A percentile compares a stretch with the other conserved stretches of the same genome.
These are phyloP conservation scores for Echinosophora koreensis DNA, from an alignment of 306 rosid genomes.

Conservation along the genomic window DNA sequence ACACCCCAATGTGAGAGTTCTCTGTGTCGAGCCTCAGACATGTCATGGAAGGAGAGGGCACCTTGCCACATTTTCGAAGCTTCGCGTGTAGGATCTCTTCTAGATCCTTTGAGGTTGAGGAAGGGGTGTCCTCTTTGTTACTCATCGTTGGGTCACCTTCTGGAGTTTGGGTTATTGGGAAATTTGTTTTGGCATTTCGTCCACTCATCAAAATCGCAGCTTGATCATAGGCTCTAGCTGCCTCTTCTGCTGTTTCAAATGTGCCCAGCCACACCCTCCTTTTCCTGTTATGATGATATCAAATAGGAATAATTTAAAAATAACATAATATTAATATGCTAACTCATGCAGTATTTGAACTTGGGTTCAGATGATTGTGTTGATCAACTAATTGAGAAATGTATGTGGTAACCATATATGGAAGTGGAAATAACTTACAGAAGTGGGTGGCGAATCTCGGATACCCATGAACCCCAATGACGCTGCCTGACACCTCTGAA, in stretches of 20 bases:
- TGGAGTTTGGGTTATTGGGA: constrained; percentile 62
- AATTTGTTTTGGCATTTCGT: constrained; percentile 92
- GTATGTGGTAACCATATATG: background rate
- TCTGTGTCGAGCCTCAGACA: constrained; percentile 91
- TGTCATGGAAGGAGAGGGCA: constrained; percentile 85
- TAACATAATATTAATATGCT: too few relatives aligned
- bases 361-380: too few relatives aligned
- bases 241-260: constrained; percentile 97
- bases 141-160: constrained; percentile 43
- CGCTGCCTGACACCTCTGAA: constrained; percentile 99
- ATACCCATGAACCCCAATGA: constrained; percentile 99
- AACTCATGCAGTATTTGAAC: too few relatives aligned
- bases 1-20: constrained; percentile 84
- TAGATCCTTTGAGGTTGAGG: constrained; percentile 52
- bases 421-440: constrained; percentile 59
- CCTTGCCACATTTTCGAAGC: constrained; percentile 78
- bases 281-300: constrained; percentile 57
- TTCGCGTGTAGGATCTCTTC: constrained; percentile 85
- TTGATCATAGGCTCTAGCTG: constrained; percentile 97
- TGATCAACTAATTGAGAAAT: background rate
- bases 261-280: constrained; percentile 99
- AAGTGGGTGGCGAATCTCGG: constrained; percentile 96
- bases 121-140: constrained; percentile 16
- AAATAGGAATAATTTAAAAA: too few relatives aligned
- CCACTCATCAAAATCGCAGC: constrained; percentile 97